Base-by-base conservation (phyloP, 768 basidiomycete genomes). In the Suillus variegatus region DNA sequence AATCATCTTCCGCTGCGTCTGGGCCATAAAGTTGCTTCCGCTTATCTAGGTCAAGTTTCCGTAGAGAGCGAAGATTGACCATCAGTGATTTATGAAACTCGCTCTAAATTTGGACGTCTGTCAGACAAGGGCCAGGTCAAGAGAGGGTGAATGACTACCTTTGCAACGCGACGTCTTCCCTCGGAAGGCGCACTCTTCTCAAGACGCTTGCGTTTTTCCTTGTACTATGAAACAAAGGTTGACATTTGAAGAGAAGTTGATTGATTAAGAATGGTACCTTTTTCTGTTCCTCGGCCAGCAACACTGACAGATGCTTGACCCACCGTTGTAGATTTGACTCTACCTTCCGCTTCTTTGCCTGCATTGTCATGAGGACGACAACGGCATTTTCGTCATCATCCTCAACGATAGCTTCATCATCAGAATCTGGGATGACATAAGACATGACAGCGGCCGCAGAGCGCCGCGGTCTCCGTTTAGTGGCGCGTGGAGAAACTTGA, bases 21-120 rank as follows among this genome's bases (percentile, higher is more conserved):
- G 76, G 74, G 3, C 80, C 79, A 60, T 82, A 82, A 40, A 80
- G 71, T 54, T 77, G 77, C 63, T 79, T 78, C 28, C 84, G 83
- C 67, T 84, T 82, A 57, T 84, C 82, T 58, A 79, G 77, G 70
- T 90, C 89, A 13, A 82, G 69, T 73, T 86, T 88, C 41, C 90
- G 88, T 65, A 93, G 74, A 36, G 82, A 78, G 20, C 88, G 85
- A 56, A 93, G 80, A 65, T 85, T 82, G n/a, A 76, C 63, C 12
- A 82, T 78, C 58, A 93, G 76, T 4, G 86, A 85, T 72, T 85
- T 91, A 70, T 89, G 80, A 70, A 93, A 93, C 36, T 90, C 88
- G 69, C 80, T 88, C 91, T 93, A 36, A 41, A 58, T 51, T 41
- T 13, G 49, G 18, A 47, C 16, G 8, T 54, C 44, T 41, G 22